phyloP scores from a whole-genome alignment of 306 rosid species.

The Trichosanthes cucumerina region DNA sequence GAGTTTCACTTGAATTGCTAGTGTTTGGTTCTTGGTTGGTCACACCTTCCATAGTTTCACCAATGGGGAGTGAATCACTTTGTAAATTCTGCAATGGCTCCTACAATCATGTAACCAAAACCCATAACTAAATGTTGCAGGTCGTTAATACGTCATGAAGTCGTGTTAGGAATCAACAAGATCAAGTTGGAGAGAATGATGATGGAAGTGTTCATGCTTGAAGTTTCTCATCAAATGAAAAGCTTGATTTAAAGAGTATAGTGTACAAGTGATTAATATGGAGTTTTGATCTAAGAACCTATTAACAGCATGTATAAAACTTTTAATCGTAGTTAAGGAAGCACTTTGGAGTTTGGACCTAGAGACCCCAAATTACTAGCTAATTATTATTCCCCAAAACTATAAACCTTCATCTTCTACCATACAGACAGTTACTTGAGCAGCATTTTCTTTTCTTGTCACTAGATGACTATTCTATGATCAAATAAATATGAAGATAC shows the following conservation, averaged over 20 bases:
- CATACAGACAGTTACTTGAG: neutral
- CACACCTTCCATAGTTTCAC: constrained; percentile 14
- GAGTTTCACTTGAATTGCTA: constrained; percentile 19
- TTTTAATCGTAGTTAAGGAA: too few species aligned
- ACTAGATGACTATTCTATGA: neutral
- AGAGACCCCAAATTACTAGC: too few species aligned
- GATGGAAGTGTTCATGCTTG: neutral
- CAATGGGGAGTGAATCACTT: constrained; percentile 5
- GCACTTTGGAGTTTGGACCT: too few species aligned
- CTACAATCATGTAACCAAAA: constrained; percentile 19
- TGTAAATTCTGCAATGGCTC: constrained; percentile 28
- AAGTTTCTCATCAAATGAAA: neutral
- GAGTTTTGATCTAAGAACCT: neutral
- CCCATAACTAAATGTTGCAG: neutral
- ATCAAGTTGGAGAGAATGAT: neutral
- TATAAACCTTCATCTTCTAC: neutral
- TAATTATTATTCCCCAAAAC: too few species aligned
- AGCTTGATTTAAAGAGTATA: neutral
- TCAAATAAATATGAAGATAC: neutral
- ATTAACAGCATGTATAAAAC: too few species aligned
- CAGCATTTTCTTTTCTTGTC: neutral
- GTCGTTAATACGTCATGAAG: neutral
- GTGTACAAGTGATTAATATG: neutral
- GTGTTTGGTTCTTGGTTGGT: constrained; percentile 21
- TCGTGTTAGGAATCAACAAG: neutral